phyloP scores from a whole-genome alignment of 495 filamentous ascomycete species.

The Xylaria castorea region DNA sequence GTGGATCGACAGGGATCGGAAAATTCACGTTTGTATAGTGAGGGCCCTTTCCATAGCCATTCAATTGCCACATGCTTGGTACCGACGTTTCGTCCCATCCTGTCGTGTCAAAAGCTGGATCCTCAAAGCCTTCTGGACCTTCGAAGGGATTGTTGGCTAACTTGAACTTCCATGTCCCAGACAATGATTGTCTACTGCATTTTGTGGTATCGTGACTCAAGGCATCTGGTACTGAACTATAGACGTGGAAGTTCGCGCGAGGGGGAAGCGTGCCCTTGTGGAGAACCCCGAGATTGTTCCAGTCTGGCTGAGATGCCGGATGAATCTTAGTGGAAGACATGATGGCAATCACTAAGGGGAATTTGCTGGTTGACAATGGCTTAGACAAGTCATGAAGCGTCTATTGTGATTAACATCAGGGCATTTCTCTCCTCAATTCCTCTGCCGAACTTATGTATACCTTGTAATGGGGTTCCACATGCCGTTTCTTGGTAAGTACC shows the following conservation, averaged over 20 bases:
- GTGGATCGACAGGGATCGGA: slow-evolving; percentile 66
- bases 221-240: slow-evolving; percentile 38
- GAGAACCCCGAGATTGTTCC: slow-evolving; percentile 55
- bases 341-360: not conserved
- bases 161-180: slow-evolving; percentile 67
- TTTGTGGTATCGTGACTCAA: slow-evolving; percentile 37
- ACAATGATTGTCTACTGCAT: slow-evolving; percentile 50
- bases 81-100: slow-evolving; percentile 62
- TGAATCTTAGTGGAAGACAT: slow-evolving; percentile 30
- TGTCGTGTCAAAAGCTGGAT: slow-evolving; percentile 33
- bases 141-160: slow-evolving; percentile 56
- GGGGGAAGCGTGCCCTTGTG: slow-evolving; percentile 58
- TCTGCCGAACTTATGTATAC: not conserved
- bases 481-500: slow-evolving; percentile 8
- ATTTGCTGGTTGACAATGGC: too few species aligned
- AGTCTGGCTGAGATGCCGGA: slow-evolving; percentile 47
- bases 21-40: slow-evolving; percentile 69
- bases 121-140: slow-evolving; percentile 47
- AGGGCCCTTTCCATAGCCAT: slow-evolving; percentile 62
- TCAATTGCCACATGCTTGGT: slow-evolving; percentile 70
- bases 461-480: not conserved
- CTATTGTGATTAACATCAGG: not conserved
- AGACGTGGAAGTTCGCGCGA: slow-evolving; percentile 57
- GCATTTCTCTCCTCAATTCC: not conserved
- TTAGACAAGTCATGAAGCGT: not conserved